Evolutionary conservation across 495 filamentous ascomycete genomes (phyloP).

Genomic region (Lepraria neglecta): DNA sequence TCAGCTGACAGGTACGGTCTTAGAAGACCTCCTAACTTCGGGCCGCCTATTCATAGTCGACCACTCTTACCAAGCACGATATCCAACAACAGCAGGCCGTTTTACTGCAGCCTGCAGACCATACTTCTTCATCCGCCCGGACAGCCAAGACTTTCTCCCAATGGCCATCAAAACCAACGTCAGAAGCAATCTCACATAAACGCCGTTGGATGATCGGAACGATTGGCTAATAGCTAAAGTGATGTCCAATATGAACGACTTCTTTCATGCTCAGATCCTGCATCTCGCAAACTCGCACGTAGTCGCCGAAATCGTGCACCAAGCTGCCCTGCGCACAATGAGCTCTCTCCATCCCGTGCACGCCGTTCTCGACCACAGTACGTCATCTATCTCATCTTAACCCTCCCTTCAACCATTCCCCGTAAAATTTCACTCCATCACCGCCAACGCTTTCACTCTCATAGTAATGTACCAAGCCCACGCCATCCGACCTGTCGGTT

Average conservation of each 20-base stretch:
- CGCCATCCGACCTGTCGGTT: conserved; percentile 26
- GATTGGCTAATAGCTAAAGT: not conserved
- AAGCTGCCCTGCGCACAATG: conserved; percentile 35
- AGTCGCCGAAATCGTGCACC: conserved; percentile 32
- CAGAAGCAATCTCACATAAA: not conserved
- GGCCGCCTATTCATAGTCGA: conserved; percentile 35
- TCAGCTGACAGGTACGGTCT: conserved; percentile 26
- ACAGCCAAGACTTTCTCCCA: conserved; percentile 34
- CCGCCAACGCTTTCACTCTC: not conserved
- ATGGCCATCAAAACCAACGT: conserved; percentile 35
- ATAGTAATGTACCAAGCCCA: conserved; percentile 24
- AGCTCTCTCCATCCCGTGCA: conserved; percentile 31
- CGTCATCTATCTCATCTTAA: conserved; percentile 5
- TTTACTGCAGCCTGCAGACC: conserved; percentile 34
- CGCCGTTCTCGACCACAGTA: conserved; percentile 32
- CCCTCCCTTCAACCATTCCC: not conserved
- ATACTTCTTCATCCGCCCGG: conserved; percentile 34
- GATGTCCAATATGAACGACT: not conserved
- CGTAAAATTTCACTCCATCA: not conserved
- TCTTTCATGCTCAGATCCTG: conserved; percentile 24
- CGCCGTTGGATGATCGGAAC: not conserved
- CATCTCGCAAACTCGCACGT: conserved; percentile 34
- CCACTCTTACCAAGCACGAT: conserved; percentile 30
- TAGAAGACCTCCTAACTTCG: conserved; percentile 23
- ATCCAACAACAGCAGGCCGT: conserved; percentile 21